Percentiles rank a stretch among this genome's conserved stretches.
phyloP scores from a whole-genome alignment of 768 basidiomycete species.

The Boletus coccyginus region DNA sequence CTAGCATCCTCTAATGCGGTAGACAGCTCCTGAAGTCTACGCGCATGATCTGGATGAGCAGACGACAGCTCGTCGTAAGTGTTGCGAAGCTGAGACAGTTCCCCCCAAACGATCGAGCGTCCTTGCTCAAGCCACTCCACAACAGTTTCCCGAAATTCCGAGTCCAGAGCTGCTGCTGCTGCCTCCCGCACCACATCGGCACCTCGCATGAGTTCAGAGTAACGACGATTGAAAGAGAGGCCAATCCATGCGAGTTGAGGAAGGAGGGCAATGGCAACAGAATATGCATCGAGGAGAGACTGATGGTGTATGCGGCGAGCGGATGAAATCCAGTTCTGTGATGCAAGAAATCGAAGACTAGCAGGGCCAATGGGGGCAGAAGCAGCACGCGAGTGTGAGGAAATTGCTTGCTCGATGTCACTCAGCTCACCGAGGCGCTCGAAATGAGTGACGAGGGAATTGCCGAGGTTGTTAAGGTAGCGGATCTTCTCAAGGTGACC shows the following conservation, averaged over 20 bases:
- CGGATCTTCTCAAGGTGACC: too few species aligned
- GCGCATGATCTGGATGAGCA: slow-evolving; percentile 1
- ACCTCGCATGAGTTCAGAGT: too few species aligned
- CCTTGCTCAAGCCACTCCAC: slow-evolving; percentile 15
- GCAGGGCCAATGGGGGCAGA: not conserved
- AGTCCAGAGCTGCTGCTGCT: slow-evolving; percentile 18
- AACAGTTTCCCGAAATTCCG: not conserved
- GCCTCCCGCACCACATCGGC: slow-evolving; percentile 19
- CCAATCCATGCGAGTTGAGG: too few species aligned
- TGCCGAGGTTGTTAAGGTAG: not conserved
- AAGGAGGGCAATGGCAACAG: too few species aligned
- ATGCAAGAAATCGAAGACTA: too few species aligned
- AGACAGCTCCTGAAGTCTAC: not conserved
- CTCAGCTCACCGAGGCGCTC: not conserved
- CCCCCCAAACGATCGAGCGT: slow-evolving; percentile 11
- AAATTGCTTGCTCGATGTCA: not conserved
- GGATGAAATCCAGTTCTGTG: too few species aligned
- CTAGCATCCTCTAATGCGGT: too few species aligned
- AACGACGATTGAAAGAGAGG: too few species aligned
- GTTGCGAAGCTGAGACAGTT: slow-evolving; percentile 10
- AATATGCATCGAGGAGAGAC: too few species aligned
- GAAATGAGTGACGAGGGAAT: not conserved
- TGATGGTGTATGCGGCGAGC: too few species aligned
- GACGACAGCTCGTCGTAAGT: slow-evolving; percentile 3
- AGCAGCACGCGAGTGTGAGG: not conserved